Base-by-base conservation (phyloP, 768 basidiomycete genomes). In the Mycena rosella region DNA sequence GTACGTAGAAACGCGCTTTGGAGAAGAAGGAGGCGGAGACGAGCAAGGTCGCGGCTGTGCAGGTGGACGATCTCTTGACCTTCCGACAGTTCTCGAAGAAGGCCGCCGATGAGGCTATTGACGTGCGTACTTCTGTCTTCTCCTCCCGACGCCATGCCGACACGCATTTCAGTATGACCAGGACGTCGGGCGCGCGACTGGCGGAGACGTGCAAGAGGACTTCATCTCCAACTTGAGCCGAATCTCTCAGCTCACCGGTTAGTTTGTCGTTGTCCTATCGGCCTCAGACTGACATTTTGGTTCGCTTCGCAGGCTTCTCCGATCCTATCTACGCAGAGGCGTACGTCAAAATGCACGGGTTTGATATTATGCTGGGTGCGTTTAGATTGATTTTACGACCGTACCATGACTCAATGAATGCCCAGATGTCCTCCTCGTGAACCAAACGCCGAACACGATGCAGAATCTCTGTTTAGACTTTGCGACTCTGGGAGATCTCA, bases 321-420 rank as follows among this genome's bases (percentile, higher is more conserved):
- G 98, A 99, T 77, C 95, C 97, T 14, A 95, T 99, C 69, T 99
- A 99, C 73, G 96, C 96, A 10, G 98, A 99, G 78, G 96, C 97
- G 2, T 95, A 95, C 75, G 96, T 99, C 72, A 97, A 96, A 78
- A 95, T 99, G 80, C 95, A 98, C 71, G 96, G 96, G 42, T 99
- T 99, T 78, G 97, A 99, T 77, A 98, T 99, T 75, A 80, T 95
- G 45, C 88, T 99, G 4, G 95, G 94, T 94, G 60, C 27, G 84
- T 76, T 52, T n/a, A 13, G 27, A 29, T 26, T 38, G 34, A 15
- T 44, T 52, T 48, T 32, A 7, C 13, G 22, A 32, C 26, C 40
- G 34, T 14, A 48, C 52, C 40, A 44, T 42, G 24, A 61, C 51
- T 58, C 20, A n/a, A 59, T 47, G 27, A 45, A 20, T 44, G 34